A percentile compares a stretch with the other conserved stretches of the same genome.
phyloP scores from a whole-genome alignment of 148 eudicot genomes.

The Fallopia convolvulus region DNA sequence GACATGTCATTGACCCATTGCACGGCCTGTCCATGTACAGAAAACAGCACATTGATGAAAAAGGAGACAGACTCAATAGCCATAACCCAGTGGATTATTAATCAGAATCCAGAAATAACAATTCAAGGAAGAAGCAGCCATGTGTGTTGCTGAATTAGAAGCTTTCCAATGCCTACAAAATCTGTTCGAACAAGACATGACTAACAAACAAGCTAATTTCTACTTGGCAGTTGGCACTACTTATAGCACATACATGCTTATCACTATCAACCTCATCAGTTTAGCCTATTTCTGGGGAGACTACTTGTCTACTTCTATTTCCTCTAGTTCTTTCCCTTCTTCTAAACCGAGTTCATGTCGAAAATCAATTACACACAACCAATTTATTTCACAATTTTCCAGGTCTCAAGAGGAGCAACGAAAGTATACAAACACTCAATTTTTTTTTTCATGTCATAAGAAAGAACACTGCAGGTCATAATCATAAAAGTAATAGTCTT shows the following conservation, averaged over 20 bases:
- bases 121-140: not conserved
- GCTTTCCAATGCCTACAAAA: not conserved
- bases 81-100: not conserved
- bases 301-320: too few relatives aligned
- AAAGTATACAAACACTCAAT: not conserved
- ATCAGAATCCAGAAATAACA: not conserved
- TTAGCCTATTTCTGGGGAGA: too few relatives aligned
- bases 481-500: not conserved
- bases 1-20: constrained; percentile 72
- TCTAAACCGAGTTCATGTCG: not conserved
- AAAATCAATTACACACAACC: too few relatives aligned
- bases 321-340: not conserved
- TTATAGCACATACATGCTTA: too few relatives aligned
- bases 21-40: constrained; percentile 44
- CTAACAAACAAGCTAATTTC: not conserved
- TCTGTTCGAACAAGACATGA: not conserved
- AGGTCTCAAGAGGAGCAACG: too few relatives aligned
- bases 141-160: not conserved
- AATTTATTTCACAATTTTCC: too few relatives aligned
- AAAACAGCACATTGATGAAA: not conserved
- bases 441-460: too few relatives aligned
- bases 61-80: not conserved
- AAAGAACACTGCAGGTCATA: not conserved
- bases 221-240: too few relatives aligned
- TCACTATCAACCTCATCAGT: too few relatives aligned